Conservation (phyloP, 495 filamentous ascomycete species). For the Collariella sp. region DNA sequence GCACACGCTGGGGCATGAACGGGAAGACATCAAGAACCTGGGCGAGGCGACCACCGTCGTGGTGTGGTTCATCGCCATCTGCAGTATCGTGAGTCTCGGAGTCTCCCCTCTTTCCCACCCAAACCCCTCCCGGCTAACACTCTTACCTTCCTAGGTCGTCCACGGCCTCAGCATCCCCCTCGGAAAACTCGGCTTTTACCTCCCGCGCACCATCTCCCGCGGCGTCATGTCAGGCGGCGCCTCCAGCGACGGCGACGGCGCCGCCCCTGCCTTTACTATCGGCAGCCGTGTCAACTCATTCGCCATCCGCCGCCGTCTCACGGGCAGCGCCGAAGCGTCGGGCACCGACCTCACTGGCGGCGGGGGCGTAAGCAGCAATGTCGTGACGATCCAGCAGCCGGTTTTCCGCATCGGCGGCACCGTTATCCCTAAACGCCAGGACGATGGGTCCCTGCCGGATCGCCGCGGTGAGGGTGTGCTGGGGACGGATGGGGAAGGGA, state of each 20-base stretch:
- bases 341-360: background rate
- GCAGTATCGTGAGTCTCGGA: constrained; percentile 64
- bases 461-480: too few relatives aligned
- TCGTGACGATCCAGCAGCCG: constrained; percentile 28
- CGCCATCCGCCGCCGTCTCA: constrained; percentile 4
- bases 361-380: too few relatives aligned
- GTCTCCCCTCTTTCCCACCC: too few relatives aligned
- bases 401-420: constrained; percentile 43
- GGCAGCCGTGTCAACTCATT: constrained; percentile 21
- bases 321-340: background rate
- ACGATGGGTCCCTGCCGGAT: background rate
- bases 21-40: constrained; percentile 57
- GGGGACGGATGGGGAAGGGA: background rate
- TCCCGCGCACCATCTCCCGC: constrained; percentile 67
- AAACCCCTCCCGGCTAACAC: background rate
- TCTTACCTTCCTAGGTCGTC: constrained; percentile 49
- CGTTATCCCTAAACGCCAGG: constrained; percentile 15
- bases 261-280: constrained; percentile 16
- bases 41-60: constrained; percentile 59
- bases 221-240: constrained; percentile 18
- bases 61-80: constrained; percentile 79
- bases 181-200: constrained; percentile 71
- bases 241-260: constrained; percentile 13
- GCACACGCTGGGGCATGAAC: constrained; percentile 44
- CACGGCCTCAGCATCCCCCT: constrained; percentile 80